phyloP scores from a whole-genome alignment of 345 rosid species.

The Eucalyptus sp. region DNA sequence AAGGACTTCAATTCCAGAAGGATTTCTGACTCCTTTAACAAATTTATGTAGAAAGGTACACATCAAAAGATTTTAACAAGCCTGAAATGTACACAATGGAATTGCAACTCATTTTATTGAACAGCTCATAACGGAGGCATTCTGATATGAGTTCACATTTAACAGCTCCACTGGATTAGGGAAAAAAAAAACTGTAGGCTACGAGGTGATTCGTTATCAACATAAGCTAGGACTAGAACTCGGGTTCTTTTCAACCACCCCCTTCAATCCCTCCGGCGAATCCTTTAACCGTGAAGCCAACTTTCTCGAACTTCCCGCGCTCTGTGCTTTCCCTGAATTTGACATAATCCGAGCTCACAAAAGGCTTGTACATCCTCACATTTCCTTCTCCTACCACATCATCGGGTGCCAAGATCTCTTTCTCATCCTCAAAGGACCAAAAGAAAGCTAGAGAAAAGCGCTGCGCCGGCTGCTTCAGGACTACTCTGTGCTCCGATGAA shows the following conservation, averaged over 20 bases:
- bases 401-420: constrained; percentile 39
- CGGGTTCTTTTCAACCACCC: not conserved
- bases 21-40: not conserved
- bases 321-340: constrained; percentile 52
- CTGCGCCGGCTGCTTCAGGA: constrained; percentile 23
- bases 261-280: constrained; percentile 28
- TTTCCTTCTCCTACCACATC: constrained; percentile 45
- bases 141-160: not conserved
- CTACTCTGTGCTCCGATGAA: constrained; percentile 73
- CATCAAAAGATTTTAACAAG: not conserved
- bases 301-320: constrained; percentile 57
- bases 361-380: constrained; percentile 31
- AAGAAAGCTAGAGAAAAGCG: constrained; percentile 61
- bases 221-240: not conserved
- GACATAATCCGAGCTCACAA: constrained; percentile 45
- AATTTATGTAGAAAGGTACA: not conserved
- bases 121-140: not conserved
- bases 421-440: constrained; percentile 68
- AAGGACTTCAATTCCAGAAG: not conserved
- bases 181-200: not conserved
- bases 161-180: not conserved
- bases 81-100: not conserved
- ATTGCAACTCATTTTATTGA: not conserved
- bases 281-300: constrained; percentile 45
- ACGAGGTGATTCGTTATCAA: not conserved